A percentile compares a stretch with the other conserved stretches of the same genome.
phyloP scores from a whole-genome alignment of 2,329 filamentous ascomycete species.

The Rachicladosporium sp. region DNA sequence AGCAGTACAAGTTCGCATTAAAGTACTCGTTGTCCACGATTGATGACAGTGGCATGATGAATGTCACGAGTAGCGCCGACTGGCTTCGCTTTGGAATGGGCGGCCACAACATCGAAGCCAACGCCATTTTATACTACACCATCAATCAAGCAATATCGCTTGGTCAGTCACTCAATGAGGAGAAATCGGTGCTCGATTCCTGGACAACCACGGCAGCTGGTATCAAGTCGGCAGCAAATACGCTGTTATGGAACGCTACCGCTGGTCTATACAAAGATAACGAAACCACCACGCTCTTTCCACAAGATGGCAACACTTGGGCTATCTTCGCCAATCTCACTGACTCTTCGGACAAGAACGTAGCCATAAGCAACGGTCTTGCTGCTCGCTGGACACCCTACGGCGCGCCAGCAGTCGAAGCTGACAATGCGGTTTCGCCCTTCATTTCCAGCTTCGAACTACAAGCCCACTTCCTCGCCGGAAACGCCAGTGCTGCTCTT shows the following conservation, averaged over 20 bases:
- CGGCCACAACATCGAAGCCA: slow-evolving; percentile 36
- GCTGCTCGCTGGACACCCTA: slow-evolving; percentile 27
- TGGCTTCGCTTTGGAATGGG: slow-evolving; percentile 41
- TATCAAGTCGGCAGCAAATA: slow-evolving; percentile 41
- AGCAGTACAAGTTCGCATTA: slow-evolving; percentile 31
- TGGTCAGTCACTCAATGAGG: slow-evolving; percentile 35
- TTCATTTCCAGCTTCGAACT: slow-evolving; percentile 38
- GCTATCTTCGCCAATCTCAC: slow-evolving; percentile 30
- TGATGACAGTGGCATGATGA: slow-evolving; percentile 33
- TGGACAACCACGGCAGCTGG: slow-evolving; percentile 25
- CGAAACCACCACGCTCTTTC: slow-evolving; percentile 10
- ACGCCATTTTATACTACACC: slow-evolving; percentile 38
- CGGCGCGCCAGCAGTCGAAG: slow-evolving; percentile 37
- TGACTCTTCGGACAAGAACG: slow-evolving; percentile 16
- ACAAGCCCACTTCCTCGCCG: slow-evolving; percentile 32
- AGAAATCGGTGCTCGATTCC: slow-evolving; percentile 26
- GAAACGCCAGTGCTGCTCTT: slow-evolving; percentile 27
- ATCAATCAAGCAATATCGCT: slow-evolving; percentile 41
- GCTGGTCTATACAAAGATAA: slow-evolving; percentile 25
- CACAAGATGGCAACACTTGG: slow-evolving; percentile 36
- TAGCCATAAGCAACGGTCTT: slow-evolving; percentile 24
- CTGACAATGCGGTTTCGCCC: slow-evolving; percentile 34
- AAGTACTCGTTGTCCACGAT: slow-evolving; percentile 32
- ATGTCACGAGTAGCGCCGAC: slow-evolving; percentile 33
- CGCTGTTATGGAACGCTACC: slow-evolving; percentile 16